Conservation (phyloP, 2,329 filamentous ascomycete species). For the Fusarium praegraminearum region DNA sequence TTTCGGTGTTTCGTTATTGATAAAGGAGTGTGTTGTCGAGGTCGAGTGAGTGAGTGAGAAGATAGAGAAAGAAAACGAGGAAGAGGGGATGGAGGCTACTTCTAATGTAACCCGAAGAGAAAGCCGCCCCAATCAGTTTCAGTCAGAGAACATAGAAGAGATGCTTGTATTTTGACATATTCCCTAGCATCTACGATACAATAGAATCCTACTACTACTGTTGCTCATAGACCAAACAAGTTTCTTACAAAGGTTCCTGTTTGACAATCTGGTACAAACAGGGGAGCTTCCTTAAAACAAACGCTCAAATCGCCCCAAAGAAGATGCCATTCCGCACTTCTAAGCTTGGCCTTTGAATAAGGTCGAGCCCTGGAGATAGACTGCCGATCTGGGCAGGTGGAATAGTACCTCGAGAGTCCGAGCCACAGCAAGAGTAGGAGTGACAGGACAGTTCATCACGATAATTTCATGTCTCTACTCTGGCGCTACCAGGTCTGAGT, state of each 20-base stretch:
- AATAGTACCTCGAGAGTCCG: background rate
- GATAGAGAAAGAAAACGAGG: background rate
- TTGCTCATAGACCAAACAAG: background rate
- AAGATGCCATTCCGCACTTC: background rate
- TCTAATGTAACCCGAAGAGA: slow-evolving; percentile 2
- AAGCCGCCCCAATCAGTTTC: background rate
- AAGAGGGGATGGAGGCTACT: slow-evolving; percentile 1
- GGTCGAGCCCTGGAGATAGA: background rate
- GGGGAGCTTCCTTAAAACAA: background rate
- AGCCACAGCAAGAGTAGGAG: background rate
- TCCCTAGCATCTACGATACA: background rate
- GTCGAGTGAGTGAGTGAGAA: background rate
- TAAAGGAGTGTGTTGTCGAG: slow-evolving; percentile 4
- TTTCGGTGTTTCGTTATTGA: background rate
- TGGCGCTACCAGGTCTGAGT: background rate
- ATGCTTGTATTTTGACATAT: background rate
- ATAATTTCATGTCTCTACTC: background rate
- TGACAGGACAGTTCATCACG: background rate
- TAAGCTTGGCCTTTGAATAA: background rate
- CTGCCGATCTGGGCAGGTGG: slow-evolving; percentile 12
- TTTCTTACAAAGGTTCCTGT: background rate
- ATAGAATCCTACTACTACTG: background rate
- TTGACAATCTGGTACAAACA: background rate
- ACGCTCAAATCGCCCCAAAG: background rate
- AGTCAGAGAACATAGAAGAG: background rate